Base-by-base conservation (phyloP, 371 early-diverging fungal genomes). In the Sporodiniella umbellata region DNA sequence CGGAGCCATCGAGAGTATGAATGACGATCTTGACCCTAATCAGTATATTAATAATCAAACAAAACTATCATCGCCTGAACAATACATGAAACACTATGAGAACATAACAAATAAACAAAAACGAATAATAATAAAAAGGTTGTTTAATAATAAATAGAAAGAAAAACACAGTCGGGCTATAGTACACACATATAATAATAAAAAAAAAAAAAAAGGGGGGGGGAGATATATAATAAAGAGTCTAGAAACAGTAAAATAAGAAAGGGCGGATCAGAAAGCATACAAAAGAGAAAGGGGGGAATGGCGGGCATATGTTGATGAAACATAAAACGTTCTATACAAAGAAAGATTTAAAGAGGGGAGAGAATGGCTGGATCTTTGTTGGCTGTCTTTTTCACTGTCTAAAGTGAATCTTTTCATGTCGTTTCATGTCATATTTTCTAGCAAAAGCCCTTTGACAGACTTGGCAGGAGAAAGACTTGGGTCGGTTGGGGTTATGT, bases 371-470 rank as follows among this genome's bases (percentile, higher is more conserved):
- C 19, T 33, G 19, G 15, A 38, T 22, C 17, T 30, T 31, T 42
- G 17, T 17, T 28, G 18, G 23, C 19, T 49, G 28, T 30, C 8
- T 25, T 40, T 48, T 25, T 10, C 35, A 45, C 11, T 56, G 42
- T 60, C 54, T 45, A 23, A 25, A 33, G 19, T 66, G 66, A 37
- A 66, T 66, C 42, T 66, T 66, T 61, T 66, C 66, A 53, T 66
- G 66, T 3, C 66, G 57, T 35, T 61, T 66, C 62, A 61, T 61
- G 30, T 66, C 66, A 31, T 66, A 66, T 51, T 66, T 66, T 37
- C 66, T 44, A 19, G 66, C 66, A 42, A 66, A 66, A 37, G 61
- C 51, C 17, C 66, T 53, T 22, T 33, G 42, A 42, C 66, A 66
- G 19, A 54, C 39, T 25, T 48, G 21, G 26, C 66, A 66, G 17